Evolutionary conservation across 192 early-diverging fungal genomes (phyloP).

Genomic region (Ramicandelaber brevisporus): DNA sequence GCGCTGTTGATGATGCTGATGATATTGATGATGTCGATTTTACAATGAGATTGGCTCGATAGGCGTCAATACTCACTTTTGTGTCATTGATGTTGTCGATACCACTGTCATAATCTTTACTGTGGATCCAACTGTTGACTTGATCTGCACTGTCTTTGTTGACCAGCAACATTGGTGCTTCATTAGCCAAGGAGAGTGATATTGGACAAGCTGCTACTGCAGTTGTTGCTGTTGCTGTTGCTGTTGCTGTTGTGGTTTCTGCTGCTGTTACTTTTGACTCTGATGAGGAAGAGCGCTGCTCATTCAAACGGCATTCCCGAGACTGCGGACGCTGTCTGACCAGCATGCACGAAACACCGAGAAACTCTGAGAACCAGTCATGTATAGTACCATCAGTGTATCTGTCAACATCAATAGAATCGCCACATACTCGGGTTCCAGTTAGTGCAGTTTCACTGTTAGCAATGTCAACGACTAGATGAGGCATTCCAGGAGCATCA

Average conservation of each 20-base stretch:
- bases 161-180: slow-evolving; percentile 43
- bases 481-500: too few species aligned
- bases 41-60: slow-evolving; percentile 46
- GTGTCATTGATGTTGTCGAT: not conserved
- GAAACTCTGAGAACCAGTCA: slow-evolving; percentile 18
- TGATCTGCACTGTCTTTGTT: slow-evolving; percentile 24
- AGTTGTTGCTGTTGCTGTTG: too few species aligned
- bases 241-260: slow-evolving; percentile 7
- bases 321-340: slow-evolving; percentile 14
- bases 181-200: slow-evolving; percentile 43
- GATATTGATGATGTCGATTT: slow-evolving; percentile 8
- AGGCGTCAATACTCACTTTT: slow-evolving; percentile 14
- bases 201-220: too few species aligned
- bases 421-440: slow-evolving; percentile 9
- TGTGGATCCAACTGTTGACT: slow-evolving; percentile 21
- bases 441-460: too few species aligned
- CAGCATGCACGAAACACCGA: slow-evolving; percentile 16
- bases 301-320: slow-evolving; percentile 13
- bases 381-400: slow-evolving; percentile 9
- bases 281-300: slow-evolving; percentile 5
- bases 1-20: slow-evolving; percentile 14
- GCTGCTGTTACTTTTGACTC: slow-evolving; percentile 12
- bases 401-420: slow-evolving; percentile 5
- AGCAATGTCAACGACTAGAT: too few species aligned
- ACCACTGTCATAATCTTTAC: slow-evolving; percentile 7